Percentiles rank a stretch among this genome's conserved stretches.
Evolutionary conservation across 2,329 filamentous ascomycete species (phyloP).

Genomic region (Aspergillus spinulosporus): DNA sequence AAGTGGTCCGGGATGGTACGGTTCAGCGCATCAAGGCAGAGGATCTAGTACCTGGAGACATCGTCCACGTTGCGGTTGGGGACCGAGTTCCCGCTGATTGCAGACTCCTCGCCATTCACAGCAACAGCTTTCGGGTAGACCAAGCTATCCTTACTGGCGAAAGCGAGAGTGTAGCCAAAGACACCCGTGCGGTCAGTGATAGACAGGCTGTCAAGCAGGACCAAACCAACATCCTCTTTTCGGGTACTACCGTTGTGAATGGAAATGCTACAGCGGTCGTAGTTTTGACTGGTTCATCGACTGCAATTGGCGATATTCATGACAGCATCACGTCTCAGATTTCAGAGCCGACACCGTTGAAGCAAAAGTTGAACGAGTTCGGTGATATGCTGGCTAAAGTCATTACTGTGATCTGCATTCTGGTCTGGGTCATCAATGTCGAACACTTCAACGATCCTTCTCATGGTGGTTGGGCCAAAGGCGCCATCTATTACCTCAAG

Average conservation of each 20-base stretch:
- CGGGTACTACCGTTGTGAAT: slow-evolving; percentile 93
- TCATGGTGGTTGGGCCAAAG: slow-evolving; percentile 92
- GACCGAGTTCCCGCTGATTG: slow-evolving; percentile 95
- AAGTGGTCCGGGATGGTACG: slow-evolving; percentile 81
- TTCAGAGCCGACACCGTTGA: slow-evolving; percentile 92
- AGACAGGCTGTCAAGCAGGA: slow-evolving; percentile 91
- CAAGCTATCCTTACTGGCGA: slow-evolving; percentile 97
- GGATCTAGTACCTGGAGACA: slow-evolving; percentile 90
- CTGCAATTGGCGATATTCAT: slow-evolving; percentile 97
- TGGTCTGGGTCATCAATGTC: slow-evolving; percentile 98
- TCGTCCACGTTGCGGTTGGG: slow-evolving; percentile 83
- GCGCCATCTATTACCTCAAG: slow-evolving; percentile 98
- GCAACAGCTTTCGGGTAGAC: slow-evolving; percentile 96
- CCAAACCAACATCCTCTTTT: slow-evolving; percentile 97
- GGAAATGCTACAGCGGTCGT: slow-evolving; percentile 91
- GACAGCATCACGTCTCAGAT: slow-evolving; percentile 98
- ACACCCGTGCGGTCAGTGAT: slow-evolving; percentile 68
- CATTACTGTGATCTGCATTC: slow-evolving; percentile 92
- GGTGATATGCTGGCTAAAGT: slow-evolving; percentile 96
- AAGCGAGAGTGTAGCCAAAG: slow-evolving; percentile 94
- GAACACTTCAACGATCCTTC: slow-evolving; percentile 93
- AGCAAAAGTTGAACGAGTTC: slow-evolving; percentile 98
- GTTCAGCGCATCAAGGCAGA: slow-evolving; percentile 88
- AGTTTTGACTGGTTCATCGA: slow-evolving; percentile 82
- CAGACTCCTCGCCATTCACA: slow-evolving; percentile 82